Percentiles rank a stretch among this genome's conserved stretches.
These are phyloP conservation scores for Seminavis robusta DNA, from an alignment of 108 stramenopile species.

Conservation along the genomic window DNA sequence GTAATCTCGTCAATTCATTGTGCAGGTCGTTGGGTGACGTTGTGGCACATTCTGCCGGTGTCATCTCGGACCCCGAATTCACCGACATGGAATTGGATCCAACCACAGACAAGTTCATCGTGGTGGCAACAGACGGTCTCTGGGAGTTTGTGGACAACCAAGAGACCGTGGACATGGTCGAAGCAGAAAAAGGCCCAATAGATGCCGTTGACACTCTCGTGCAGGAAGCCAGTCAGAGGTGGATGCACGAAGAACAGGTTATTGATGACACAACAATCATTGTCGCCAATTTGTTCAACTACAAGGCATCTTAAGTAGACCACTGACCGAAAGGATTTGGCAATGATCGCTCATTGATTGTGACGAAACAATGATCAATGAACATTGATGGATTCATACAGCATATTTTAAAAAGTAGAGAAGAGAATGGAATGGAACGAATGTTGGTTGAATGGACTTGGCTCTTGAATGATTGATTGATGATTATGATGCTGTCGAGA, in stretches of 20 bases:
- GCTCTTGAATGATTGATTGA: too few relatives aligned
- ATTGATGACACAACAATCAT: constrained; percentile 99
- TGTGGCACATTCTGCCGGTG: constrained; percentile 96
- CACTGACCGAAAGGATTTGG: too few relatives aligned
- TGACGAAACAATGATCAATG: too few relatives aligned
- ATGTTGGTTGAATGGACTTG: too few relatives aligned
- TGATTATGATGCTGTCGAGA: too few relatives aligned
- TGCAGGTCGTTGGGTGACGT: constrained; percentile 92
- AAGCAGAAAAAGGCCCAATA: constrained; percentile 73
- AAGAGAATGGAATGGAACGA: too few relatives aligned
- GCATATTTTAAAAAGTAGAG: too few relatives aligned
- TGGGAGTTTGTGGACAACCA: constrained; percentile 97
- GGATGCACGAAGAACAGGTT: constrained; percentile 98
- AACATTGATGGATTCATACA: too few relatives aligned
- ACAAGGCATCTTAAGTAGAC: constrained; percentile 49
- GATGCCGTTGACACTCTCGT: constrained; percentile 90
- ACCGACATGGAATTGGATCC: constrained; percentile 80
- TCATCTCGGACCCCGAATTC: constrained; percentile 95
- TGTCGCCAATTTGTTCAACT: constrained; percentile 90
- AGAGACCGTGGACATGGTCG: constrained; percentile 89
- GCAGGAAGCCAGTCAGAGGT: constrained; percentile 88
- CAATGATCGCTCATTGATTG: too few relatives aligned
- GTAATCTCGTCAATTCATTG: neutral
- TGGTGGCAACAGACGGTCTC: constrained; percentile 95
- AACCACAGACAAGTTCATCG: constrained; percentile 80